These are phyloP conservation scores for Phytophthora kernoviae DNA, from an alignment of 352 stramenopile species.

Conservation along the genomic window DNA sequence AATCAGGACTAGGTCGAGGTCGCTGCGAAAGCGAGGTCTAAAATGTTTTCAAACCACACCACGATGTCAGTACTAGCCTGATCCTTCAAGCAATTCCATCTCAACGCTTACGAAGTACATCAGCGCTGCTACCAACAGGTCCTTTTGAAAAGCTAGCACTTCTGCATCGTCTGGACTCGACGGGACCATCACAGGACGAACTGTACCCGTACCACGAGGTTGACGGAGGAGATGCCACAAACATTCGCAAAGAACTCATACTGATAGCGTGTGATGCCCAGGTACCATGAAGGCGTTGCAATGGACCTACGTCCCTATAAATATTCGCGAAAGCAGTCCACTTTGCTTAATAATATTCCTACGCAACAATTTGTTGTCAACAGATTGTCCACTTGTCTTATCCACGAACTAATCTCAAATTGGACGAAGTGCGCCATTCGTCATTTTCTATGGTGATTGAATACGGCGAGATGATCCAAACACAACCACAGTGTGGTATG, in stretches of 20 bases:
- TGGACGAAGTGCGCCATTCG: not conserved
- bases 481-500: conserved; percentile 38
- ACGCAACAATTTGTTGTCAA: no score
- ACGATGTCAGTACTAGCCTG: not conserved
- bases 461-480: conserved; percentile 7
- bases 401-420: not conserved
- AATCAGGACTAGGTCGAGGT: conserved; percentile 63
- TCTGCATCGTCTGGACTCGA: conserved; percentile 12
- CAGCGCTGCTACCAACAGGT: conserved; percentile 54
- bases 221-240: not conserved
- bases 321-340: not conserved
- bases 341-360: no score
- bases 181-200: conserved; percentile 3
- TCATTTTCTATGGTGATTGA: not conserved
- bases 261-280: not conserved
- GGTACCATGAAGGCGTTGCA: no score
- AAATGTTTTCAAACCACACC: not conserved
- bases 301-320: conserved; percentile 1
- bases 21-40: conserved; percentile 58
- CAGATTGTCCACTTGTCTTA: not conserved
- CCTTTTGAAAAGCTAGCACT: conserved; percentile 30
- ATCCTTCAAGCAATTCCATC: no score
- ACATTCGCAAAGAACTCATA: conserved; percentile 6
- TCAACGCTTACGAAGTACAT: conserved; percentile 44
- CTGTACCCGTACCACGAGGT: conserved; percentile 1